These are phyloP conservation scores for Pharus latifolius DNA, from an alignment of 176 grass and related monocot species.

Conservation along the genomic window DNA sequence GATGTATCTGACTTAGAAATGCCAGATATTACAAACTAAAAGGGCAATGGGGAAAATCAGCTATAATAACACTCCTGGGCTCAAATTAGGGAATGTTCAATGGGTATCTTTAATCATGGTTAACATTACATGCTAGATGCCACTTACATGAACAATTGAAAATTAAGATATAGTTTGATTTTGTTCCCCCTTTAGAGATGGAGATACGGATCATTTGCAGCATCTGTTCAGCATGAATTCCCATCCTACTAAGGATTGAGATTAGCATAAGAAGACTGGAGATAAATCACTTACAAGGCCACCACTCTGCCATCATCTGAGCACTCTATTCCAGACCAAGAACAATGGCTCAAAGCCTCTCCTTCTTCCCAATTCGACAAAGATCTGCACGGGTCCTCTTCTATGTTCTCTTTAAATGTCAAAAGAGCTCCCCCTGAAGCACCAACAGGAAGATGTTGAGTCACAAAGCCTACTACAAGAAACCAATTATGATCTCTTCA, in stretches of 20 bases:
- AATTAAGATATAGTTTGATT: neutral
- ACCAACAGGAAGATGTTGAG: neutral
- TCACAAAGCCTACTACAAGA: neutral
- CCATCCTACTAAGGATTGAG: neutral
- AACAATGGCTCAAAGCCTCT: conserved; percentile 8
- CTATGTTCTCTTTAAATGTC: conserved; percentile 7
- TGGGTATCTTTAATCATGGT: neutral
- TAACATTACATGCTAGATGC: neutral
- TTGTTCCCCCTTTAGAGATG: neutral
- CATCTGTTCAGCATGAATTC: neutral
- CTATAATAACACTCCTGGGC: neutral
- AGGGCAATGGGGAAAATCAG: neutral
- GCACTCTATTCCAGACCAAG: conserved; percentile 31
- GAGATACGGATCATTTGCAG: neutral
- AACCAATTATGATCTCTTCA: neutral
- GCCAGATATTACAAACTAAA: neutral
- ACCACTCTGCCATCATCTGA: conserved; percentile 19
- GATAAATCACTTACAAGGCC: conserved; percentile 36
- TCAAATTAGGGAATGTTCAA: neutral
- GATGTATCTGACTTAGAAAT: conserved; percentile 4
- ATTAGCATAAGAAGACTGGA: neutral
- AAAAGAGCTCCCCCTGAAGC: conserved; percentile 27
- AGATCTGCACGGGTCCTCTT: conserved; percentile 9
- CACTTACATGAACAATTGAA: neutral
- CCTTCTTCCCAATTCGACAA: conserved; percentile 30